Evolutionary conservation across 2,329 filamentous ascomycete species (phyloP), one percentile per base, ranked within the genome.

Genomic region (Graphiopsis chlorocephala): DNA sequence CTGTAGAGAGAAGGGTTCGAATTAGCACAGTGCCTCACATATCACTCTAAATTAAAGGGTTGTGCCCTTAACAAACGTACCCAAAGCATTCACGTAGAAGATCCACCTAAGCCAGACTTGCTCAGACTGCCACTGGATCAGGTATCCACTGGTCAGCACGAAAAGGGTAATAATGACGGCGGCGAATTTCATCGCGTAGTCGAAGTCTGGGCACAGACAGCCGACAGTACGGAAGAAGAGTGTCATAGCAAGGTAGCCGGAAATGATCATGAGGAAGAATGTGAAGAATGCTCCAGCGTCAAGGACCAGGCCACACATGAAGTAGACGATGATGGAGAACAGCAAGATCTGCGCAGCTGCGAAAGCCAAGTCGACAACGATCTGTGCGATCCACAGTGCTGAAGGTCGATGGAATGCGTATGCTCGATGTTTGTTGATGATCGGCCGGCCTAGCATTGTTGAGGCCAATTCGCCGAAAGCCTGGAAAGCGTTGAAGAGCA

Each of bases 401-500:
- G 90, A 92, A 0, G 92, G 92, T 35, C 91, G 84, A 74, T 95
- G 90, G 73, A 96, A 94, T 0, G 91, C 90, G 70, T 92, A 96
- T 0, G 90, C 88, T 64, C 89, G 88, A 76, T 96, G 92, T 75
- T 95, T 96, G 75, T 93, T 92, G 66, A 96, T 85, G 42, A 96
- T 90, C 0, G 88, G 84, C 10, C 92, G 84, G 0, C 89, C 91
- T 17, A 88, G 79, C 90, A 95, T 94, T 1, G 89, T 90, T 12
- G 84, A 83, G 0, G 84, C 89, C 0, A 96, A 78, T 75, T 96
- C 92, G 0, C 89, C 86, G 73, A 95, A 93, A 26, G 92, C 90
- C 73, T 92, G 88, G 77, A 96, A 94, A n/a, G 90, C 90, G 75
- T 94, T 94, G 83, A 94, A 94, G 4, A 96, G 79, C 1, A 96